Percentiles rank a stretch among this genome's conserved stretches.
These are phyloP conservation scores for Globisporangium lucens DNA, from an alignment of 352 stramenopile species.

Conservation along the genomic window DNA sequence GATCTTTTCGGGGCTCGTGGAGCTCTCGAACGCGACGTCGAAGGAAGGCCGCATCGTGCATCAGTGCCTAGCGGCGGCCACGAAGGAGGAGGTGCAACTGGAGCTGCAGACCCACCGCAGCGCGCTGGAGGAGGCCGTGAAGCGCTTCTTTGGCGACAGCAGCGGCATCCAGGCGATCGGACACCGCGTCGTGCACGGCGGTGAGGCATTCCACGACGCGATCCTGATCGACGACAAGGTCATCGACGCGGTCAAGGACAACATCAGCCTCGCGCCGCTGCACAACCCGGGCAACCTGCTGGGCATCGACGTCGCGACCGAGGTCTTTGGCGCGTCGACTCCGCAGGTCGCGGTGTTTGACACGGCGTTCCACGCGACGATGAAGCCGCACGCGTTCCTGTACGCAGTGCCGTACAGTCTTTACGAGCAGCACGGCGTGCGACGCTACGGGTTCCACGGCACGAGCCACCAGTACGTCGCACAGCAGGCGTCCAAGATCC, in stretches of 20 bases:
- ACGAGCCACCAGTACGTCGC: conserved; percentile 87
- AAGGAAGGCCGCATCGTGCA: conserved; percentile 66
- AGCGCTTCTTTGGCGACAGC: conserved; percentile 54
- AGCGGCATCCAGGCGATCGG: conserved; percentile 70
- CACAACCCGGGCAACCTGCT: conserved; percentile 88
- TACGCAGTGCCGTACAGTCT: conserved; percentile 83
- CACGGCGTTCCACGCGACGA: conserved; percentile 88
- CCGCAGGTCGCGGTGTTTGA: conserved; percentile 89
- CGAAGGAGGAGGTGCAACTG: conserved; percentile 52
- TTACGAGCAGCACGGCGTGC: conserved; percentile 78
- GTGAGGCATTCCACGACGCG: conserved; percentile 63
- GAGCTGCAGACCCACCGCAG: conserved; percentile 50
- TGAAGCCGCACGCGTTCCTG: conserved; percentile 73
- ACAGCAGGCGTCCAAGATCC: conserved; percentile 51
- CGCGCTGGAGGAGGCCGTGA: conserved; percentile 57
- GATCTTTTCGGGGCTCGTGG: conserved; percentile 72
- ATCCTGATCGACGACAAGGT: conserved; percentile 53
- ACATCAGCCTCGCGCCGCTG: conserved; percentile 67
- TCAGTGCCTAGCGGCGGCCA: conserved; percentile 43
- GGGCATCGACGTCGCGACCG: conserved; percentile 77
- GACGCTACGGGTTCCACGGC: conserved; percentile 90
- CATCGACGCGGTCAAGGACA: conserved; percentile 53
- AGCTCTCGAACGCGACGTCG: conserved; percentile 64
- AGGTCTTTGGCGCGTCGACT: conserved; percentile 58
- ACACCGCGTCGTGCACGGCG: conserved; percentile 88